Percentiles rank a stretch among this genome's conserved stretches.
phyloP scores from a whole-genome alignment of 352 stramenopile genomes.

The Phytophthora macrochlamydospora region DNA sequence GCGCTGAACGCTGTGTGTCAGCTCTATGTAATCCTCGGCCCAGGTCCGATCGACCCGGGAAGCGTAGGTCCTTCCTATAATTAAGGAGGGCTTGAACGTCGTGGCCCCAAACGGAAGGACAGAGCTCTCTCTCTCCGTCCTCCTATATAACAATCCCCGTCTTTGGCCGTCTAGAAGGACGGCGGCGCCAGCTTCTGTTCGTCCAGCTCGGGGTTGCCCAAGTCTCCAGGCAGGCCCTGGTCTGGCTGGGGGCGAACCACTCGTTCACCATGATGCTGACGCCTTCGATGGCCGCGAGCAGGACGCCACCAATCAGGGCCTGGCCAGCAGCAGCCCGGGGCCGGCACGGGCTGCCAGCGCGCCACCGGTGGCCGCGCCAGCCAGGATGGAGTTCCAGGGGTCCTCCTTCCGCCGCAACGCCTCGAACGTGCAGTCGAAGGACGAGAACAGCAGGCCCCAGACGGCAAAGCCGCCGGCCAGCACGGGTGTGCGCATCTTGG shows the following conservation, averaged over 20 bases:
- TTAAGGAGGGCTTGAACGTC: slow-evolving; percentile 46
- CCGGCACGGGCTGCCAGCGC: slow-evolving; percentile 95
- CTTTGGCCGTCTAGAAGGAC: slow-evolving; percentile 57
- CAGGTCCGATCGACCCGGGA: slow-evolving; percentile 27
- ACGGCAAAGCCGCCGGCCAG: slow-evolving; percentile 94
- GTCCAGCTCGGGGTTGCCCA: slow-evolving; percentile 67
- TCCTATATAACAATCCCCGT: slow-evolving; percentile 27
- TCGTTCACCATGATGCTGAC: slow-evolving; percentile 96
- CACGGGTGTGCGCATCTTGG: slow-evolving; percentile 94
- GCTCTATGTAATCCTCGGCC: slow-evolving; percentile 40
- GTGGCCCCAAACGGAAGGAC: slow-evolving; percentile 8
- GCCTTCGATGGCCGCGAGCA: slow-evolving; percentile 97
- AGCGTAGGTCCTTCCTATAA: slow-evolving; percentile 42
- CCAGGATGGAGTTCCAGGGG: slow-evolving; percentile 99
- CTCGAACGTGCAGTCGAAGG: slow-evolving; percentile 98
- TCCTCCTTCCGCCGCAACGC: slow-evolving; percentile 98
- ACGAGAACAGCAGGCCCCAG: slow-evolving; percentile 98
- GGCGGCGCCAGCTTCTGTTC: slow-evolving; percentile 88
- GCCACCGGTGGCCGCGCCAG: slow-evolving; percentile 95
- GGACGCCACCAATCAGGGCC: slow-evolving; percentile 94
- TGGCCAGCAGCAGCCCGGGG: slow-evolving; percentile 92
- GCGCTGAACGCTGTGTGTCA: slow-evolving; percentile 5
- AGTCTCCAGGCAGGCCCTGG: slow-evolving; percentile 44
- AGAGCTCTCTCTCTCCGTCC: too few species aligned
- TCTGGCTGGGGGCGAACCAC: slow-evolving; percentile 76